These are phyloP conservation scores for Pseudonitzschia multiseries DNA, from an alignment of 108 stramenopile species.

Conservation along the genomic window DNA sequence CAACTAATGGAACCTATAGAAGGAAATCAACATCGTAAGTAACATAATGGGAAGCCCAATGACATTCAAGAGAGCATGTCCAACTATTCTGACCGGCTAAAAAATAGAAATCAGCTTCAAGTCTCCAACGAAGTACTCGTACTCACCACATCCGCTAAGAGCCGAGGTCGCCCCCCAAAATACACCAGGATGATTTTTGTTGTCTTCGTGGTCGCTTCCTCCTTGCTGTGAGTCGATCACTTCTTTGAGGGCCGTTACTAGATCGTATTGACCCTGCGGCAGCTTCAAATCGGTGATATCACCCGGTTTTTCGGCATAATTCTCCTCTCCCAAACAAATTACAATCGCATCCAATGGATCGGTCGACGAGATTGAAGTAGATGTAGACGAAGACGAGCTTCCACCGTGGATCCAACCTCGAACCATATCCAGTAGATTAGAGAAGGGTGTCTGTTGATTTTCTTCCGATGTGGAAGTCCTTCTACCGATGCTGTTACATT, in stretches of 20 bases:
- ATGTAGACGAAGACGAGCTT: neutral
- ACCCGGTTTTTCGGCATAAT: slow-evolving; percentile 84
- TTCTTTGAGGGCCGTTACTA: slow-evolving; percentile 44
- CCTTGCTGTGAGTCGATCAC: neutral
- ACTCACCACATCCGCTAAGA: slow-evolving; percentile 44
- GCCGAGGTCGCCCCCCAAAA: slow-evolving; percentile 62
- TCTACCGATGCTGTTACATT: slow-evolving; percentile 31
- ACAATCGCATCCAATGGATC: slow-evolving; percentile 53
- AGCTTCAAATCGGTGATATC: slow-evolving; percentile 66
- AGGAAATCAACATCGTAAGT: neutral
- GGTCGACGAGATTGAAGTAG: neutral
- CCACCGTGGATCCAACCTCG: slow-evolving; percentile 35
- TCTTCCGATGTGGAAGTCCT: neutral
- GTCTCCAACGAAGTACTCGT: slow-evolving; percentile 1
- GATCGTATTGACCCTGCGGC: slow-evolving; percentile 59
- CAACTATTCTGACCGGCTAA: neutral
- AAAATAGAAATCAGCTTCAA: neutral
- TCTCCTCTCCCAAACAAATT: slow-evolving; percentile 78
- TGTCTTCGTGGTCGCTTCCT: neutral
- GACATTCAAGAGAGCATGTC: neutral
- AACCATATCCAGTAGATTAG: slow-evolving; percentile 18
- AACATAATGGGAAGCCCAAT: too few relatives aligned
- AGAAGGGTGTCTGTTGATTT: neutral
- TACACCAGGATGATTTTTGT: slow-evolving; percentile 56
- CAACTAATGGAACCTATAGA: slow-evolving; percentile 23